Conservation (phyloP, 441 rosid genomes). For the Oxalis stricta region DNA sequence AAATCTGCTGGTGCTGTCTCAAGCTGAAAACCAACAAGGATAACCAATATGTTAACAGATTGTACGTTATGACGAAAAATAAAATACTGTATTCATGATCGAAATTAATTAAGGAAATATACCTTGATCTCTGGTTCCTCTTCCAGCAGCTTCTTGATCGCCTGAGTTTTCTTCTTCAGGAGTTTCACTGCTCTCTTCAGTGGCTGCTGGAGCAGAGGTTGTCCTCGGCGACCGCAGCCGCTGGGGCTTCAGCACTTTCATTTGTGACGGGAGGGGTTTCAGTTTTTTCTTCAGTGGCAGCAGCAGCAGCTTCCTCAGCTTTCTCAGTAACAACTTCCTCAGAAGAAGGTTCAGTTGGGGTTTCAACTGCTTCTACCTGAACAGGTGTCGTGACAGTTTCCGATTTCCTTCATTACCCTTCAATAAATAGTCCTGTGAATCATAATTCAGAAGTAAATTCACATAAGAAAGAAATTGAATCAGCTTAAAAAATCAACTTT, state of each 20-base stretch:
- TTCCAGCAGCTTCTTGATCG: conserved; percentile 41
- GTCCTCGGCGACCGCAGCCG: conserved; percentile 22
- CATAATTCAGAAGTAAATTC: conserved; percentile 1
- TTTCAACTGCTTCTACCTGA: conserved; percentile 41
- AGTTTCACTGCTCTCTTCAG: conserved; percentile 31
- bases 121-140: conserved; percentile 78
- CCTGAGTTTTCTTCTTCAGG: conserved; percentile 23
- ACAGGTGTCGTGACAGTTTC: conserved; percentile 28
- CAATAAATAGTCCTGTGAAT: conserved; percentile 60
- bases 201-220: conserved; percentile 24
- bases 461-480: conserved; percentile 1
- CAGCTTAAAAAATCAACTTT: not conserved
- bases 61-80: not conserved
- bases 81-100: not conserved
- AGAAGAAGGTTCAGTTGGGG: conserved; percentile 24
- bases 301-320: conserved; percentile 26
- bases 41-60: conserved; percentile 8
- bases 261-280: conserved; percentile 10
- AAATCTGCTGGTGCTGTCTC: conserved; percentile 84
- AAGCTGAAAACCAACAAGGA: conserved; percentile 29
- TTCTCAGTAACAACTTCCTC: conserved; percentile 24
- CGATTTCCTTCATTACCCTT: conserved; percentile 47
- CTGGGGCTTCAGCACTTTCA: conserved; percentile 22
- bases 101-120: conserved; percentile 2
- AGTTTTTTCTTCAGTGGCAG: conserved; percentile 36